phyloP scores from a whole-genome alignment of 2,329 filamentous ascomycete species.

The Zalaria obscura region DNA sequence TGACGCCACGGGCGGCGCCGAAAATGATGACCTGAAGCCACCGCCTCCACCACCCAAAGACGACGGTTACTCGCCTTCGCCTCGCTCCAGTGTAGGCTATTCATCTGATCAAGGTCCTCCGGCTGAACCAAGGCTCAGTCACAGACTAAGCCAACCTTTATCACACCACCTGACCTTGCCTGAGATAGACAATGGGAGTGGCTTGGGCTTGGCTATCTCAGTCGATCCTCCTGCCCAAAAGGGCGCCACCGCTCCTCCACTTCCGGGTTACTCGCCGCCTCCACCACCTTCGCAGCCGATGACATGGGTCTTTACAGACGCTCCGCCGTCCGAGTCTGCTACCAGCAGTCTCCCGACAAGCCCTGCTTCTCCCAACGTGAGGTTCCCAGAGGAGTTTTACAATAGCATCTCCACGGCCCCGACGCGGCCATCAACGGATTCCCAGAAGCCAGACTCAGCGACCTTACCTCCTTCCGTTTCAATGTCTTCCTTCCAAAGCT shows the following conservation, averaged over 20 bases:
- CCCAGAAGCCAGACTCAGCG: constrained; percentile 5
- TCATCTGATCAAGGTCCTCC: constrained; percentile 7
- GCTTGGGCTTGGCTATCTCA: constrained; percentile 31
- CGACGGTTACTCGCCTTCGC: constrained; percentile 20
- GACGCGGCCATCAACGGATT: constrained; percentile 6
- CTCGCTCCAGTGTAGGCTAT: constrained; percentile 15
- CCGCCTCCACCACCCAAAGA: constrained; percentile 31
- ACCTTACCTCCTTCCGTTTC: constrained; percentile 14
- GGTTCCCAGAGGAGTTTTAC: constrained; percentile 1
- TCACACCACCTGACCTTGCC: constrained; percentile 16
- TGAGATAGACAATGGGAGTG: constrained; percentile 22
- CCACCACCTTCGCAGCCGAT: constrained; percentile 22
- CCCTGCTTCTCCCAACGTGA: constrained; percentile 1
- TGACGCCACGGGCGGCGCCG: constrained; percentile 8
- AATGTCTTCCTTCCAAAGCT: constrained; percentile 16
- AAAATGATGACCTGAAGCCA: constrained; percentile 19
- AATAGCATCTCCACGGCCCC: constrained; percentile 2
- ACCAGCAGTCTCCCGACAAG: constrained; percentile 2
- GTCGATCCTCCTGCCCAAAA: constrained; percentile 18
- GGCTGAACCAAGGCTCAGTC: not conserved
- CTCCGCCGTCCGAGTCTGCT: not conserved
- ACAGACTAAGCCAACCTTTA: too few species aligned
- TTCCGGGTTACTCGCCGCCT: constrained; percentile 31
- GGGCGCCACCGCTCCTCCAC: constrained; percentile 20
- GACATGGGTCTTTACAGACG: constrained; percentile 3